Percentiles rank a stretch among this genome's conserved stretches.
These are phyloP conservation scores for Podosphaera fusca DNA, from an alignment of 2,329 filamentous ascomycete genomes.

Conservation along the genomic window DNA sequence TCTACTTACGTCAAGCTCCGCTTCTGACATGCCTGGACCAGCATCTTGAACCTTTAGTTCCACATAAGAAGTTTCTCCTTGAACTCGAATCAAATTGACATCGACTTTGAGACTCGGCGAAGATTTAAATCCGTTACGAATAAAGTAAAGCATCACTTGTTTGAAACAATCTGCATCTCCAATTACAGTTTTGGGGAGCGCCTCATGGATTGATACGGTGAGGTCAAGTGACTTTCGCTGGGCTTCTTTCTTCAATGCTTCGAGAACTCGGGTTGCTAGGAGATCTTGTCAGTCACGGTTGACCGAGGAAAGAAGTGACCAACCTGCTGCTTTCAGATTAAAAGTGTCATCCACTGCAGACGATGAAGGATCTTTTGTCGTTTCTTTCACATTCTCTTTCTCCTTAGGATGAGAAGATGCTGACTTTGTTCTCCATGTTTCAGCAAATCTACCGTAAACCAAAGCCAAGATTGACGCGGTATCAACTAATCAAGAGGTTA, in stretches of 20 bases:
- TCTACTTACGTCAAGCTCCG: constrained; percentile 7
- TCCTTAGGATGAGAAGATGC: constrained; percentile 1
- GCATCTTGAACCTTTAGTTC: constrained; percentile 8
- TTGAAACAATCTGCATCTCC: constrained; percentile 8
- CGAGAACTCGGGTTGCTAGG: constrained; percentile 1
- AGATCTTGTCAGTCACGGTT: neutral
- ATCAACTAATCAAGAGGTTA: constrained; percentile 5
- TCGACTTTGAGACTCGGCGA: constrained; percentile 9
- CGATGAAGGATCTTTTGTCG: neutral
- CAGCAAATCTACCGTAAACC: constrained; percentile 11
- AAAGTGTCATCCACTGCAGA: constrained; percentile 1
- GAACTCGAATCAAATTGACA: constrained; percentile 4
- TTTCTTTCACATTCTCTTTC: neutral
- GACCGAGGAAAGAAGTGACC: neutral
- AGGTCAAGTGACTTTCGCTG: constrained; percentile 7
- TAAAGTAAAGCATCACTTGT: constrained; percentile 9
- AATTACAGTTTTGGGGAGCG: constrained; percentile 8
- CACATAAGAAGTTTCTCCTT: constrained; percentile 5
- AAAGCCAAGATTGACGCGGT: constrained; percentile 8
- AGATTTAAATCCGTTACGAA: constrained; percentile 7
- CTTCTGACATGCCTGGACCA: constrained; percentile 10
- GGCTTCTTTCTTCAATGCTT: constrained; percentile 4
- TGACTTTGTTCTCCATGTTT: constrained; percentile 10
- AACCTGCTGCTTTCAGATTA: constrained; percentile 2
- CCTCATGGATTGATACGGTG: constrained; percentile 7